A percentile compares a stretch with the other conserved stretches of the same genome.
These are phyloP conservation scores for Leersia perrieri DNA, from an alignment of 176 grass and related monocot genomes.

Conservation along the genomic window DNA sequence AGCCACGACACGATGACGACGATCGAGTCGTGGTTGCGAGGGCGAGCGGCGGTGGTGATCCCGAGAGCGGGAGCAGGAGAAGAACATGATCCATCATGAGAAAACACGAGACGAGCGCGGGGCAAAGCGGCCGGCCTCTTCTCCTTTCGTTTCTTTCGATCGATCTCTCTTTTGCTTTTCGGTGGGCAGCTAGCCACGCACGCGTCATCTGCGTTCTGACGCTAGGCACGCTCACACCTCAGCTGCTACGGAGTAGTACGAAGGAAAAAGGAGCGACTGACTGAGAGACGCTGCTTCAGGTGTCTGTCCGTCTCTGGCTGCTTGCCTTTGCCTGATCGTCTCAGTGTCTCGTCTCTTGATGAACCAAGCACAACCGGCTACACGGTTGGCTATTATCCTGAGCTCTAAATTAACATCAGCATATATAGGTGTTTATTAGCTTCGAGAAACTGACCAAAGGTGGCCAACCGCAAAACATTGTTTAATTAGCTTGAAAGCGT, in stretches of 20 bases:
- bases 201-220: neutral
- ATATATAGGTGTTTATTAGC: neutral
- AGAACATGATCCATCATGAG: conserved; percentile 10
- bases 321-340: neutral
- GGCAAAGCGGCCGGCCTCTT: neutral
- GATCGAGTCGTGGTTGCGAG: neutral
- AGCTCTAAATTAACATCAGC: neutral
- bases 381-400: neutral
- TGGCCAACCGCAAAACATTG: no score
- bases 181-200: neutral
- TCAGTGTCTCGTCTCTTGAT: neutral
- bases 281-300: neutral
- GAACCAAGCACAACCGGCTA: neutral
- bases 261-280: neutral
- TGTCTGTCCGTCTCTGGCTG: neutral
- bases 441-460: neutral
- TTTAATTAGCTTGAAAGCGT: no score
- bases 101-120: neutral
- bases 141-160: conserved; percentile 36
- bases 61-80: conserved; percentile 27
- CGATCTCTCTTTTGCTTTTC: conserved; percentile 33
- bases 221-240: neutral
- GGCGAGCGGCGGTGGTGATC: conserved; percentile 28
- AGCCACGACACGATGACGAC: neutral
- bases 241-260: neutral